phyloP scores from a whole-genome alignment of 768 basidiomycete species.

The Boletus subparvulus region DNA sequence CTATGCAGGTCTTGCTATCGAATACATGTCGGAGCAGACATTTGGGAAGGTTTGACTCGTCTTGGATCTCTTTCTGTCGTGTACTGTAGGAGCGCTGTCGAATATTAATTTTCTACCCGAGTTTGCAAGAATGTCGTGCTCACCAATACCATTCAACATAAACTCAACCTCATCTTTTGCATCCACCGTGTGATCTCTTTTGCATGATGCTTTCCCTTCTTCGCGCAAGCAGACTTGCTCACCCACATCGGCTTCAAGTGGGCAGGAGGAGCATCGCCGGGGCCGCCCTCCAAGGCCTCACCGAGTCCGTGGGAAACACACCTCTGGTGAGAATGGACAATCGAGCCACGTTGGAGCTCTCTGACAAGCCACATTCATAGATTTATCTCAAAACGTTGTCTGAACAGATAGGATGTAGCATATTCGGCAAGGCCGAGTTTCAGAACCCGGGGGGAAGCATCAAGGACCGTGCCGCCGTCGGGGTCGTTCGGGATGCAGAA shows the following conservation, averaged over 20 bases:
- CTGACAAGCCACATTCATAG: conserved; percentile 39
- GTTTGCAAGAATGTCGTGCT: conserved; percentile 25
- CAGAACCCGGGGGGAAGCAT: conserved; percentile 98
- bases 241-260: neutral
- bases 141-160: neutral
- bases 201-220: conserved; percentile 32
- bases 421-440: conserved; percentile 96
- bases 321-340: conserved; percentile 63
- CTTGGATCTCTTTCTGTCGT: too few species aligned
- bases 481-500: conserved; percentile 85
- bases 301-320: conserved; percentile 88
- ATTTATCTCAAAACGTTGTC: conserved; percentile 82
- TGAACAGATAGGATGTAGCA: conserved; percentile 76
- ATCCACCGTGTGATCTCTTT: neutral
- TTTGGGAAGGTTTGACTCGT: too few species aligned
- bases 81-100: neutral
- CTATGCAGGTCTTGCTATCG: neutral
- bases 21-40: neutral
- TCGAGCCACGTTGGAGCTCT: neutral
- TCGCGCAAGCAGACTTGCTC: conserved; percentile 30
- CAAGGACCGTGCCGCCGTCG: conserved; percentile 95
- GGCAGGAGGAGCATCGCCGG: conserved; percentile 34
- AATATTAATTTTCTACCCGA: neutral
- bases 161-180: neutral
- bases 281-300: conserved; percentile 71